Percentiles rank a stretch among this genome's conserved stretches.
Conservation (phyloP, 352 stramenopile species). For the Phytophthora pinifolia region DNA sequence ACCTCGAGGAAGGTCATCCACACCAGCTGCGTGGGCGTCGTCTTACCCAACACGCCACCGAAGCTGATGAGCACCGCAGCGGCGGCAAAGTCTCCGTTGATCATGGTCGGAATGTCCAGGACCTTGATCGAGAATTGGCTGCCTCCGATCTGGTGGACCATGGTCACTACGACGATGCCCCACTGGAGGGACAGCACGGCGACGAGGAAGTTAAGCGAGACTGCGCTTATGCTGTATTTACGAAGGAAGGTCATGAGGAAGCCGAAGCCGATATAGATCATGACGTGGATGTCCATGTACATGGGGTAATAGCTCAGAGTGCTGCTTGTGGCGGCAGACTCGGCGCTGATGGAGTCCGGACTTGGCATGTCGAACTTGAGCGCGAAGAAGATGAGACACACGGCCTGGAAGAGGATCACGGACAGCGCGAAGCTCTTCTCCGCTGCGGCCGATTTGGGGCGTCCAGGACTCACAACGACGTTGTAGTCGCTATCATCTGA, state of each 20-base stretch:
- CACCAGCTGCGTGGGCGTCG: slow-evolving; percentile 74
- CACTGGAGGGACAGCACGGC: slow-evolving; percentile 65
- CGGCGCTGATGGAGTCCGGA: slow-evolving; percentile 1
- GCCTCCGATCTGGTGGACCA: slow-evolving; percentile 54
- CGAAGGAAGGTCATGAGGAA: slow-evolving; percentile 90
- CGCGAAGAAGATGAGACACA: slow-evolving; percentile 50
- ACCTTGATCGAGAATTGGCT: slow-evolving; percentile 48
- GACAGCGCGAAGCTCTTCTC: slow-evolving; percentile 40
- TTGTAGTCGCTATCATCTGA: slow-evolving; percentile 2
- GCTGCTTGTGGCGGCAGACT: background rate
- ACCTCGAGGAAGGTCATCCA: slow-evolving; percentile 79
- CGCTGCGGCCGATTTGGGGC: background rate
- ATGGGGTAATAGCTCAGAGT: slow-evolving; percentile 41
- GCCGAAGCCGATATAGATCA: slow-evolving; percentile 89
- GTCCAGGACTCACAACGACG: background rate
- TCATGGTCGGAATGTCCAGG: slow-evolving; percentile 63
- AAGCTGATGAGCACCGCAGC: slow-evolving; percentile 81
- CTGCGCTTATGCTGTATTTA: slow-evolving; percentile 77
- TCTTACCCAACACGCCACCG: slow-evolving; percentile 72
- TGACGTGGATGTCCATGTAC: slow-evolving; percentile 82
- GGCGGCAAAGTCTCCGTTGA: slow-evolving; percentile 82
- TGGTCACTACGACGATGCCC: slow-evolving; percentile 67
- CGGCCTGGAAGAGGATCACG: slow-evolving; percentile 37
- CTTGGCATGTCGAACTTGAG: slow-evolving; percentile 49
- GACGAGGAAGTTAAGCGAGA: slow-evolving; percentile 81